These are phyloP conservation scores for Torulaspora quercuum DNA, from an alignment of 805 yeast species.

Conservation along the genomic window DNA sequence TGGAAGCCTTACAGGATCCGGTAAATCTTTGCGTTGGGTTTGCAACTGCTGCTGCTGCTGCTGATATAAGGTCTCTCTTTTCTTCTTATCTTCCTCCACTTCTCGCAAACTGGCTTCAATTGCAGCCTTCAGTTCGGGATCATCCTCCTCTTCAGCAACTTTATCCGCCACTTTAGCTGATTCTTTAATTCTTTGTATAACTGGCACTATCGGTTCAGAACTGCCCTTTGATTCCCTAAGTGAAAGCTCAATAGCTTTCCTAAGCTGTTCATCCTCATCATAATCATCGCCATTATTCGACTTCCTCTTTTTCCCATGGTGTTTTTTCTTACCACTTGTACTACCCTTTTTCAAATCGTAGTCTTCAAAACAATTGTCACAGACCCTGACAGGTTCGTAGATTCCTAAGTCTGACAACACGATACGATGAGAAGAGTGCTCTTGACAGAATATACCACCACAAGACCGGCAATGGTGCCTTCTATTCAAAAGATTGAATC, in stretches of 20 bases:
- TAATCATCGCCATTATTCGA: slow-evolving; percentile 50
- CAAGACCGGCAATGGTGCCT: slow-evolving; percentile 97
- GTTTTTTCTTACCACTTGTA: slow-evolving; percentile 17
- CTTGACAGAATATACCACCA: slow-evolving; percentile 89
- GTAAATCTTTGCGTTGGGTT: slow-evolving; percentile 7
- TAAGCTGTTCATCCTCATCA: slow-evolving; percentile 74
- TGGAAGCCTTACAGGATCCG: slow-evolving; percentile 11
- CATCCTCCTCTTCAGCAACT: slow-evolving; percentile 54
- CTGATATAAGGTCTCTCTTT: slow-evolving; percentile 24
- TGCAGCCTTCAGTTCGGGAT: slow-evolving; percentile 88
- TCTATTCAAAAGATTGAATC: slow-evolving; percentile 77
- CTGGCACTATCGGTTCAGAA: slow-evolving; percentile 33
- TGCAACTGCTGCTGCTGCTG: slow-evolving; percentile 10
- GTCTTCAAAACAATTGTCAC: slow-evolving; percentile 81
- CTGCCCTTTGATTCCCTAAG: slow-evolving; percentile 48
- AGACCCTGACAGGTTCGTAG: slow-evolving; percentile 83
- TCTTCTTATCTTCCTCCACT: slow-evolving; percentile 43
- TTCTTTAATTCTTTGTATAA: slow-evolving; percentile 13
- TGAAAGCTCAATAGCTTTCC: slow-evolving; percentile 74
- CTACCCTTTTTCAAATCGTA: slow-evolving; percentile 41
- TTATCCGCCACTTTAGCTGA: slow-evolving; percentile 9
- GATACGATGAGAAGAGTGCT: slow-evolving; percentile 70
- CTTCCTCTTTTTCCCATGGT: slow-evolving; percentile 23
- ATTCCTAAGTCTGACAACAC: slow-evolving; percentile 84
- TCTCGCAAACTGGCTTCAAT: slow-evolving; percentile 88